Evolutionary conservation across 2,329 filamentous ascomycete genomes (phyloP).

Genomic region (Arthroderma sp.): DNA sequence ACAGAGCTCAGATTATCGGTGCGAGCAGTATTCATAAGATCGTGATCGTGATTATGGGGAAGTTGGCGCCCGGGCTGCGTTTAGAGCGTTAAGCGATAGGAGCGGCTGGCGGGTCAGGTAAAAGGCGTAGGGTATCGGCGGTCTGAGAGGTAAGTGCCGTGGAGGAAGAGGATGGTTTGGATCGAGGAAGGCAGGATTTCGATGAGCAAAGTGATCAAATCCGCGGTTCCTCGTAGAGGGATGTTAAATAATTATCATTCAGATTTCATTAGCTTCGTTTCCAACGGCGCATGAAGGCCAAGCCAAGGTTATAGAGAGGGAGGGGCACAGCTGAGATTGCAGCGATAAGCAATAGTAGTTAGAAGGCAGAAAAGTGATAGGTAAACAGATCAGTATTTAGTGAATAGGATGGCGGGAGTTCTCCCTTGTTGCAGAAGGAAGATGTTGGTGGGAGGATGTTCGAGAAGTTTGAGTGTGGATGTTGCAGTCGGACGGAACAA

Average conservation of each 20-base stretch:
- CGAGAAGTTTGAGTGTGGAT: neutral
- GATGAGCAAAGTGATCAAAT: neutral
- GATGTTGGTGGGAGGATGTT: neutral
- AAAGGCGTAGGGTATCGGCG: neutral
- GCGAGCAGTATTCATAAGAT: neutral
- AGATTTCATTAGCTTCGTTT: neutral
- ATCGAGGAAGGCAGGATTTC: neutral
- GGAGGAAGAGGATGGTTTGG: no score
- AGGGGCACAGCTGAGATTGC: neutral
- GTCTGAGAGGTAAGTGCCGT: neutral
- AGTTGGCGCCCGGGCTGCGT: neutral
- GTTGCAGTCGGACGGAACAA: neutral
- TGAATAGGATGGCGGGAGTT: no score
- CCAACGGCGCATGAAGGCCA: neutral
- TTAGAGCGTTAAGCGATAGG: constrained; percentile 2
- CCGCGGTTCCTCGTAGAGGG: neutral
- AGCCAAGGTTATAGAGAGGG: neutral
- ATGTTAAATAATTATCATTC: neutral
- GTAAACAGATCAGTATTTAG: no score
- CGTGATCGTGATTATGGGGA: neutral
- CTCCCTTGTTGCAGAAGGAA: no score
- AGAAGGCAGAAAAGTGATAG: neutral
- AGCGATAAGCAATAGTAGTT: neutral
- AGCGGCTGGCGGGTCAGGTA: neutral
- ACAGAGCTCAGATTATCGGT: neutral